Evolutionary conservation across 2,329 filamentous ascomycete species (phyloP).

Genomic region (Teratosphaeria epicoccoides): DNA sequence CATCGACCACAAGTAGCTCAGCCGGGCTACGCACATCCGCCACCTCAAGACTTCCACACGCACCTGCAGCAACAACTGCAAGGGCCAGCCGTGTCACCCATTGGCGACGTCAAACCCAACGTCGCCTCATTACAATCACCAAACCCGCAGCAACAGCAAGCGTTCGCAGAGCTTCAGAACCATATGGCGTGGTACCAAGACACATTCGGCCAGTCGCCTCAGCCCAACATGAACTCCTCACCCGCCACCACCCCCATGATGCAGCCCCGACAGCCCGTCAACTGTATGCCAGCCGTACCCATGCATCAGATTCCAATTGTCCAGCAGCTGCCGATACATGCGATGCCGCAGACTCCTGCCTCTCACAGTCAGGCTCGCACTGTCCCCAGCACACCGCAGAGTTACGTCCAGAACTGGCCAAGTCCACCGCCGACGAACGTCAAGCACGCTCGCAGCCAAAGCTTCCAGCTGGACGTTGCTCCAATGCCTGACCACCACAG

Average conservation of each 20-base stretch:
- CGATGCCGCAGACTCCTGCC: constrained; percentile 18
- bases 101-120: constrained; percentile 7
- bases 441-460: constrained; percentile 25
- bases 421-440: constrained; percentile 21
- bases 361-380: constrained; percentile 32
- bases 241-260: constrained; percentile 11
- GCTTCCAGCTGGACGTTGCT: constrained; percentile 41
- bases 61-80: constrained; percentile 44
- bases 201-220: constrained; percentile 13
- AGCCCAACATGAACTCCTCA: constrained; percentile 7
- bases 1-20: constrained; percentile 58
- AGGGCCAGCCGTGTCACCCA: constrained; percentile 16
- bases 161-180: constrained; percentile 20
- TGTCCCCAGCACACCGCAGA: constrained; percentile 40
- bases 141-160: constrained; percentile 12
- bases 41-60: constrained; percentile 30
- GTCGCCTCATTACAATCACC: constrained; percentile 9
- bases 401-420: constrained; percentile 27
- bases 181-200: constrained; percentile 23
- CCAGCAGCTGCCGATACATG: constrained; percentile 16
- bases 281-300: constrained; percentile 4
- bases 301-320: constrained; percentile 7
- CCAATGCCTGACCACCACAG: constrained; percentile 36
- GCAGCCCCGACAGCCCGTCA: constrained; percentile 9
- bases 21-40: constrained; percentile 47